Evolutionary conservation across 805 yeast genomes (phyloP), one percentile per base, ranked within the genome.

Genomic region (Ogataea chonburiensis): DNA sequence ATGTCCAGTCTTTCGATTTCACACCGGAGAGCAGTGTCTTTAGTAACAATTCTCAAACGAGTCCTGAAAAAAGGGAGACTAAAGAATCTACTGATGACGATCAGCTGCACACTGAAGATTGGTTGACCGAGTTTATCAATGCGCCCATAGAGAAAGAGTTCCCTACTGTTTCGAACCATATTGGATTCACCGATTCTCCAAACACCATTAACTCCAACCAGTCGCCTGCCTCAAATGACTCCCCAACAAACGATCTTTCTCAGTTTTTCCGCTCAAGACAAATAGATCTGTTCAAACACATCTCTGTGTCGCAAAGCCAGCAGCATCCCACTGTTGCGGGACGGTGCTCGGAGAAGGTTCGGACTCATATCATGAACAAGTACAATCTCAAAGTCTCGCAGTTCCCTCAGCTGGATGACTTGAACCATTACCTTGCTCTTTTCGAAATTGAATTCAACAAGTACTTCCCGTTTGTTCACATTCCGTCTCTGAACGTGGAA

Each of bases 391-490:
- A 68, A 17, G 71, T 74, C 14, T 62, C 70, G 11, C 80, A 83
- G 48, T 81, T 88, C 47, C 96, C 96, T 0, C 74, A 79, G 7
- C 64, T 81, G 31, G 79, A 76, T 15, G 95, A 88, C 48, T 64
- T 89, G 50, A 88, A 86, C 56, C 73, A 77, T 30, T 89, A 86
- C 58, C 73, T 83, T 48, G 70, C 75, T n/a, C 66, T 88, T 9
- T 89, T 79, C 61, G 85, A 77, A 46, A 69, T 73, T 34, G 88
- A 86, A 52, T 88, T 87, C 61, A 83, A 84, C 63, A 76, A 75
- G 38, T 88, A 83, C 56, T 81, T 86, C 61, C 89, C 94, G 16
- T 87, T 88, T 56, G 75, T 89, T 45, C 96, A 88, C 60, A 63
- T 83, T 29, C 85, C 86, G 14, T 73, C 73, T 31, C 68, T 75